Percentiles rank a stretch among this genome's conserved stretches.
phyloP scores from a whole-genome alignment of 805 yeast species.

The Candida quercuum region DNA sequence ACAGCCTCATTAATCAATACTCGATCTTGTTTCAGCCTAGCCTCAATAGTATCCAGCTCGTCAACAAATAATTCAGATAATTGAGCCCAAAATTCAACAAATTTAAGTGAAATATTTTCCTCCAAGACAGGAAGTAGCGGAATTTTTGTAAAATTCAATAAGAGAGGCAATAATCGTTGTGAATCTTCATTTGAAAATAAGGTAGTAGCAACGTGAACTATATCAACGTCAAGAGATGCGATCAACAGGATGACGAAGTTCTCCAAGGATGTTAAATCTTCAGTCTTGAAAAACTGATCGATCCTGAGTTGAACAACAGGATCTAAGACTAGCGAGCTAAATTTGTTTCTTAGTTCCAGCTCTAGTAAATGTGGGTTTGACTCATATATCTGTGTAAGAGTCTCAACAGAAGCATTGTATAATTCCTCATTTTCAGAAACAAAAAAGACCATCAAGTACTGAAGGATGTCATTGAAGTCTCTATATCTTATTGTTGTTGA shows the following conservation, averaged over 20 bases:
- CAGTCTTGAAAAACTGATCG: slow-evolving; percentile 25
- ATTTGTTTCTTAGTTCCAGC: slow-evolving; percentile 12
- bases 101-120: slow-evolving; percentile 49
- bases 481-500: slow-evolving; percentile 16
- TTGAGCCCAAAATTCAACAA: slow-evolving; percentile 67
- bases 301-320: slow-evolving; percentile 42
- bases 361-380: slow-evolving; percentile 23
- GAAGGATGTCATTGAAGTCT: slow-evolving; percentile 18
- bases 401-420: slow-evolving; percentile 9
- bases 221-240: slow-evolving; percentile 41
- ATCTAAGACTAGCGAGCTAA: slow-evolving; percentile 31
- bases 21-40: slow-evolving; percentile 30
- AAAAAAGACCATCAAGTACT: slow-evolving; percentile 8
- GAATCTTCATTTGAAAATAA: slow-evolving; percentile 31
- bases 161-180: slow-evolving; percentile 36
- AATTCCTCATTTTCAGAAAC: slow-evolving; percentile 10
- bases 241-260: slow-evolving; percentile 41
- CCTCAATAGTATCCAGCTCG: slow-evolving; percentile 35
- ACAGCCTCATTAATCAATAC: slow-evolving; percentile 23
- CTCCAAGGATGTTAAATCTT: slow-evolving; percentile 32
- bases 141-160: slow-evolving; percentile 48
- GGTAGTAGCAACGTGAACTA: slow-evolving; percentile 35
- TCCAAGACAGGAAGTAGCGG: slow-evolving; percentile 55
- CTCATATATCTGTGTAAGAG: slow-evolving; percentile 21
- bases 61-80: slow-evolving; percentile 51